Base-by-base conservation (phyloP, 2,329 filamentous ascomycete genomes). In the Aspergillus tamarii region DNA sequence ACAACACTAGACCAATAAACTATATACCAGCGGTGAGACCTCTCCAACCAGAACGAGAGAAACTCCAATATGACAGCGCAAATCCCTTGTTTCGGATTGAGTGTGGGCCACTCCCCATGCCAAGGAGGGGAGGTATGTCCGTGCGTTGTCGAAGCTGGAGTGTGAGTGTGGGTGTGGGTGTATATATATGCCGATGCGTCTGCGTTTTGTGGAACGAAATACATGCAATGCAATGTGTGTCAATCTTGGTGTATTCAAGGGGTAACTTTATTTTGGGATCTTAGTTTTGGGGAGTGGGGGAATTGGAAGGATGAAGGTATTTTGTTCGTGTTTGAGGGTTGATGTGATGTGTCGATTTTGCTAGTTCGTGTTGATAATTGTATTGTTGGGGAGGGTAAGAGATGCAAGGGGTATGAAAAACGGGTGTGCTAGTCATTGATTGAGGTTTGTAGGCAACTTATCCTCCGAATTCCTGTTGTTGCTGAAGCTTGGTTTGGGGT, bases 31-130 rank as follows among this genome's bases (percentile, higher is more conserved):
- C 26, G 46, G 46, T 48, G 45, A 48, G 45, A 28, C 45, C 4
- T 21, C 45, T 26, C 50, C 30, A 53, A 12, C 52, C n/a, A 23
- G 19, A 54, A 36, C 16, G 30, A 54, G 12, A 16, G 16, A 26
- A 26, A 54, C 2, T 5, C 21, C 52, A 36, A 54, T 54, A 34
- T 54, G 52, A 54, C 52, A 54, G 30, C 30, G 28, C 30, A 34
- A 36, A 32, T 21, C 19, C 52, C 30, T n/a, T 54, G 52, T 54
- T 54, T 54, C 52, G 52, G 52, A 30, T 54, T 23, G 30, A 54
- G n/a, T 3, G 26, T 41, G 39, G 39, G 12, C 1, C 12, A 11
- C 2, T 10, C 28, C 9, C 19, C 28, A 1, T 54, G 36, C 48
- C 48, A 14, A 11, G 30, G 28, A 23, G 21, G 30, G 26, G 2